Base-by-base conservation (phyloP, 2,329 filamentous ascomycete species). In the Chrysoporthe cubensis region DNA sequence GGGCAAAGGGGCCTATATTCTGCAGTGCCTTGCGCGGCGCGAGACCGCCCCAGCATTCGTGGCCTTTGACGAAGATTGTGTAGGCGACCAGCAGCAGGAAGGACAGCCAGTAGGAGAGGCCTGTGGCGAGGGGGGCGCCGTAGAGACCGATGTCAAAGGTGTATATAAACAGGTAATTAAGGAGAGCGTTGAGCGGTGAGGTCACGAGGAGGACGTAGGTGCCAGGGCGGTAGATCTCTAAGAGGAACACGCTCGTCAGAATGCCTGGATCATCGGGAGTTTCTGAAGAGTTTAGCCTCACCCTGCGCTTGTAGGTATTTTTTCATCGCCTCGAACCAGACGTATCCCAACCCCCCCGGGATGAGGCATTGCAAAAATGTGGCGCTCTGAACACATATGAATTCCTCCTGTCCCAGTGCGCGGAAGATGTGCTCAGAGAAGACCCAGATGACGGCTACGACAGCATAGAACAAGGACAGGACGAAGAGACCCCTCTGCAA, bases 281-380 rank as follows among this genome's bases (percentile, higher is more conserved):
- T 84, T 84, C 74, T 86, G 83, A n/a, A 87, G 77, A 69, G 9
- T 6, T 83, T 87, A 72, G 86, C 87, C 76, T 87, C 87, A 85
- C 92, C 92, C 79, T 97, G 94, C 0, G 94, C 94, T 78, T 97
- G 94, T 0, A 96, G 84, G 72, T 90, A 97, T 73, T 95, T 92
- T 80, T 97, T 97, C 75, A 94, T 88, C 6, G 88, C 85, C 78
- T 96, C 93, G 69, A 97, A 97, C 80, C 92, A 96, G 52, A 97
- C 88, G 73, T 97, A 97, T 0, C 93, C 93, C 48, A 97, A 79
- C 0, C 93, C 93, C 0, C 93, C 93, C 0, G 93, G 93, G 1
- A 93, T 91, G 58, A 97, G 79, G 14, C 89, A 87, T 2, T 84
- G 88, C 8, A 97, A 79, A 70, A 96, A 97, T 56, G 81, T 85